Evolutionary conservation across 2,329 filamentous ascomycete species (phyloP), one percentile per base, ranked within the genome.

Genomic region (Magnaporthales sp.): DNA sequence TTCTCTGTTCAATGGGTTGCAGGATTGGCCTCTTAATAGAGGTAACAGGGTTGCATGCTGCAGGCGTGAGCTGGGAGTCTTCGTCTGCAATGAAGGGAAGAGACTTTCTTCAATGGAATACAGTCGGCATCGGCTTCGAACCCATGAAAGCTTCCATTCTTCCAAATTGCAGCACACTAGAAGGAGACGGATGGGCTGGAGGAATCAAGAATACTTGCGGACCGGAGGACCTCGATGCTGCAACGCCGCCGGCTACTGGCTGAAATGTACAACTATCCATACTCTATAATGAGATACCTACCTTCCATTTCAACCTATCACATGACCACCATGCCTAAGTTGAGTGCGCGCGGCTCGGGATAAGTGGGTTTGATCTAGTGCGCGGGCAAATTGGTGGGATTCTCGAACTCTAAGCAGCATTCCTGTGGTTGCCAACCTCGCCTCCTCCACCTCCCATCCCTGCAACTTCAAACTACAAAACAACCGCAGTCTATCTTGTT

Each of bases 311-410:
- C 22, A 32, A 56, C 64, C 64, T 66, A 66, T 66, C 64, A 66
- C 64, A 66, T 32, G 30, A 56, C 22, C 30, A 13, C 31, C n/a
- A 26, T 56, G 51, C 64, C 64, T 19, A 31, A 31, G 51, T 46
- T 11, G 51, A 66, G 54, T 38, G 54, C 54, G 64, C 31, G 64
- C 64, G 54, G 64, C 64, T 66, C 64, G 46, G 51, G 46, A 30
- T 60, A 66, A 66, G 64, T 66, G 64, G 64, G 64, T 66, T 66
- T 66, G 54, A 58, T 22, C 54, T 60, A 61, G 64, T 66, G 64
- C 51, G 56, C 38, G 64, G 64, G 27, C 64, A 61, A 66, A 58
- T 61, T 61, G 29, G 64, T 27, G 63, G 32, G 62, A 32, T 64
- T 32, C 32, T 64, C 62, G 62, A 54, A 64, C 62, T 64, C 62